Base-by-base conservation (phyloP, 2,329 filamentous ascomycete species). In the Cladophialophora yegresii region DNA sequence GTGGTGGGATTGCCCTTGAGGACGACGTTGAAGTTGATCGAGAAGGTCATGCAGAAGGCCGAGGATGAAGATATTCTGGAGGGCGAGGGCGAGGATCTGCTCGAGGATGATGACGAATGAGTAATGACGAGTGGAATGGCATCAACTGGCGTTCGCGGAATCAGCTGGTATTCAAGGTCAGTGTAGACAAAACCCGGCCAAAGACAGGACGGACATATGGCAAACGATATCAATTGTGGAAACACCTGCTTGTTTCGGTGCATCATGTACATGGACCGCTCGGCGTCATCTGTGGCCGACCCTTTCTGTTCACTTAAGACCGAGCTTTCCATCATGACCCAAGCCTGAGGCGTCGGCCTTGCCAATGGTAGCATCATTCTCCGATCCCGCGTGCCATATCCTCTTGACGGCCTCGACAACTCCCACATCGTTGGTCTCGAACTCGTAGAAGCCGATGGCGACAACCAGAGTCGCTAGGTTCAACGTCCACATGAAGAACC, bases 391-490 rank as follows among this genome's bases (percentile, higher is more conserved):
- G 74, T 84, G 91, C 95, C 95, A 99, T 68, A 98, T 82, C 75
- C 90, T 86, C 84, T 90, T 92, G 71, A 97, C 84, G 33, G 88
- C 89, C 84, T 96, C 93, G 8, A 92, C 96, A 65, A 99, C 78
- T 70, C 95, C 95, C 58, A 99, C 92, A 72, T 99, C 95, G 75
- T 97, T 98, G 33, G 95, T 99, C 87, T 99, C 95, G 74, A 98
- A 98, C 79, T 98, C 93, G 81, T 99, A 99, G 74, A 98, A 84
- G 63, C 93, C 93, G 70, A 96, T 84, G 57, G 90, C 92, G 68
- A 93, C 91, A 58, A 91, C 81, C 64, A 93, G 82, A 10, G 96
- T 97, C 65, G 86, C 88, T 53, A 83, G 80, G 74, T 93, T 92
- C 68, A 98, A 85, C 43, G 83, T 81, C 92, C 92, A 98, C 77